Evolutionary conservation across 768 basidiomycete genomes (phyloP).

Genomic region (Psilocybe sp.): DNA sequence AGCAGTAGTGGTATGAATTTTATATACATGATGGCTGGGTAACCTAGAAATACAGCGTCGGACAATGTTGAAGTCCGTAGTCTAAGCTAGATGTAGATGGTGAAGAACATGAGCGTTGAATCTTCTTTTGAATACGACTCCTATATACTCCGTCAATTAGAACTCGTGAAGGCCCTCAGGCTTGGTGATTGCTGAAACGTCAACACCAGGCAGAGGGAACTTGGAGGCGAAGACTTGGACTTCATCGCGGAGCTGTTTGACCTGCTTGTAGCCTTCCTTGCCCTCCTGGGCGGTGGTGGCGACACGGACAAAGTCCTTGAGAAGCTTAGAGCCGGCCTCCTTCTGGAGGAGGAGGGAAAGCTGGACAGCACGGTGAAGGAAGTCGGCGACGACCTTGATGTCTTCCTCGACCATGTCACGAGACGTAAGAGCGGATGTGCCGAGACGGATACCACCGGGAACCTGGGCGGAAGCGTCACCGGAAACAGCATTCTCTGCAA

Average conservation of each 20-base stretch:
- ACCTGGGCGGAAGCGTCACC: slow-evolving; percentile 95
- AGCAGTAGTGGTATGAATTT: too few species aligned
- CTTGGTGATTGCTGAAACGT: slow-evolving; percentile 42
- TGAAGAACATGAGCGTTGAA: slow-evolving; percentile 18
- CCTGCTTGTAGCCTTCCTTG: slow-evolving; percentile 66
- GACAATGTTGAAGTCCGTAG: slow-evolving; percentile 18
- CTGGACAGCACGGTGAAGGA: slow-evolving; percentile 94
- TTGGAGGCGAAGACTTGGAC: slow-evolving; percentile 77
- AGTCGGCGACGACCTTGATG: slow-evolving; percentile 81
- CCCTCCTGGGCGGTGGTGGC: slow-evolving; percentile 69
- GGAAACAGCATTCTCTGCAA: slow-evolving; percentile 89
- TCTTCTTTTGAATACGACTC: slow-evolving; percentile 12
- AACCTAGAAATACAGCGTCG: slow-evolving; percentile 18
- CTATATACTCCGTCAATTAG: neutral
- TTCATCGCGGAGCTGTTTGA: slow-evolving; percentile 73
- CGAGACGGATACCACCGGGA: slow-evolving; percentile 96
- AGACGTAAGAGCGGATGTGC: slow-evolving; percentile 91
- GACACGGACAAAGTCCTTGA: slow-evolving; percentile 92
- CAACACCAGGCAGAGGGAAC: slow-evolving; percentile 93
- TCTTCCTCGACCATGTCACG: slow-evolving; percentile 90
- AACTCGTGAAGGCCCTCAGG: slow-evolving; percentile 64
- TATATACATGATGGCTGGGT: slow-evolving; percentile 4
- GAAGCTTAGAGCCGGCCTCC: slow-evolving; percentile 90
- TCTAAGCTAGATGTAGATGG: slow-evolving; percentile 8
- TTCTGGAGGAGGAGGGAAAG: slow-evolving; percentile 87